Percentiles rank a stretch among this genome's conserved stretches.
Evolutionary conservation across 345 rosid species (phyloP).

Genomic region (Eutrema japonicum): DNA sequence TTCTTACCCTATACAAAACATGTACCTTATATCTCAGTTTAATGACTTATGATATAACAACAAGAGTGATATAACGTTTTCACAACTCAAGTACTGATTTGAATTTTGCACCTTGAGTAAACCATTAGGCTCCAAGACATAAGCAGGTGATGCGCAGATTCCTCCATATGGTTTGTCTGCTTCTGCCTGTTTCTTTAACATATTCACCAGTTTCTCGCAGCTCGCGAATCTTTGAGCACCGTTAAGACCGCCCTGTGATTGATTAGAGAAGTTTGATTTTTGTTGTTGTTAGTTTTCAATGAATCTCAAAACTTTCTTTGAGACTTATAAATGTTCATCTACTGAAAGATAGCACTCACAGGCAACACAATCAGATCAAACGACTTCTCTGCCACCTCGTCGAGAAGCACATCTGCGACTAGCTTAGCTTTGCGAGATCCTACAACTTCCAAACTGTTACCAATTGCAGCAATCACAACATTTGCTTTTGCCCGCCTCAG

Average conservation of each 20-base stretch:
- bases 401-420: constrained; percentile 81
- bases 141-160: constrained; percentile 90
- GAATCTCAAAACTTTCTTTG: neutral
- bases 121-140: constrained; percentile 85
- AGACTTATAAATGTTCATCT: neutral
- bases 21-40: constrained; percentile 18
- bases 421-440: constrained; percentile 77
- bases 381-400: constrained; percentile 81
- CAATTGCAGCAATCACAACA: constrained; percentile 83
- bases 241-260: constrained; percentile 76
- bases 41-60: neutral
- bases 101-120: constrained; percentile 67
- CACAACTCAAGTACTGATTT: neutral
- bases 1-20: constrained; percentile 76
- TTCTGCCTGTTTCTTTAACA: constrained; percentile 79
- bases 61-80: neutral
- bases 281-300: neutral
- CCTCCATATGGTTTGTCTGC: constrained; percentile 83
- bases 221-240: constrained; percentile 85
- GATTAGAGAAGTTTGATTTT: constrained; percentile 12
- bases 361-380: constrained; percentile 91
- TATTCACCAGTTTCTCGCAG: constrained; percentile 69
- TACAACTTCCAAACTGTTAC: constrained; percentile 70
- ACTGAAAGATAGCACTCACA: constrained; percentile 48
- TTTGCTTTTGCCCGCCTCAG: constrained; percentile 84